Evolutionary conservation across 78 protist genomes (phyloP).

Genomic region (slime mould (Dictyostelium discoideum)): dicty_2.7 NC_007090.3:1482501-1483000

Average conservation of each 20-base stretch:
- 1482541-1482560: conserved; percentile 12
- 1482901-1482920: background rate
- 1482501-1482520: conserved; percentile 4
- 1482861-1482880: background rate
- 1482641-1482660: conserved; percentile 36
- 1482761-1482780: conserved; percentile 51
- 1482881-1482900: background rate
- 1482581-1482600: conserved; percentile 21
- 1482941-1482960: too few species aligned
- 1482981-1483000: background rate
- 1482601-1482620: background rate
- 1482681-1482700: conserved; percentile 42
- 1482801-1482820: conserved; percentile 40
- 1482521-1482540: conserved; percentile 69
- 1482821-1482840: background rate
- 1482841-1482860: background rate
- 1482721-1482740: conserved; percentile 31
- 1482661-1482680: conserved; percentile 53
- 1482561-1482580: background rate
- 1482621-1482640: conserved; percentile 16
- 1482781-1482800: conserved; percentile 3
- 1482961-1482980: too few species aligned
- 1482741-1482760: conserved; percentile 34
- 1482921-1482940: too few species aligned
- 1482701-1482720: conserved; percentile 43